Percentiles rank a stretch among this genome's conserved stretches.
Evolutionary conservation across 805 yeast genomes (phyloP).

Genomic region (Lachancea fermentati): DNA sequence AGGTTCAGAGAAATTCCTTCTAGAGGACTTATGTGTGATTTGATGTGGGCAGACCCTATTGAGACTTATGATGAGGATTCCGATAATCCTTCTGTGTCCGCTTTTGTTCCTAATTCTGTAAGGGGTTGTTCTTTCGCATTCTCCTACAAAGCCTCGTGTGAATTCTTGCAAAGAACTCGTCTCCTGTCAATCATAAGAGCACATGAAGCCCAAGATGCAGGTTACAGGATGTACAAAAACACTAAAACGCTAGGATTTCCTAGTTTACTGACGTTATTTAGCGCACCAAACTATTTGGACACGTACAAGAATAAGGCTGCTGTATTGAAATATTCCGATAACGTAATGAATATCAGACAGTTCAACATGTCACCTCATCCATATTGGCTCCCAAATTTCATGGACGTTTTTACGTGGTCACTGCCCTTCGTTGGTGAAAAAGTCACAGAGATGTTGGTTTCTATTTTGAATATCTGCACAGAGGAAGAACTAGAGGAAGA

Average conservation of each 20-base stretch:
- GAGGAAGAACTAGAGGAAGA: constrained; percentile 88
- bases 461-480: constrained; percentile 87
- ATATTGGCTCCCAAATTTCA: constrained; percentile 91
- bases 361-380: constrained; percentile 93
- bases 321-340: constrained; percentile 81
- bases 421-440: constrained; percentile 96
- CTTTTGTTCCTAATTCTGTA: constrained; percentile 60
- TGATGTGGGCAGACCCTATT: constrained; percentile 95
- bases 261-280: constrained; percentile 80
- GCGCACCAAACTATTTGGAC: constrained; percentile 94
- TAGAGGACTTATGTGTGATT: constrained; percentile 87
- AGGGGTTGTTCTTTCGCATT: constrained; percentile 92
- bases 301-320: constrained; percentile 94
- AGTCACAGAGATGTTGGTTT: constrained; percentile 86
- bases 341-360: constrained; percentile 92
- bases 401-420: constrained; percentile 98
- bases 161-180: constrained; percentile 71
- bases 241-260: constrained; percentile 86
- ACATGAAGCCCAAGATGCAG: constrained; percentile 97
- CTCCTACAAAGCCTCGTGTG: constrained; percentile 75
- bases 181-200: constrained; percentile 85
- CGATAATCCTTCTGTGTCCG: constrained; percentile 33
- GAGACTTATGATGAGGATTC: constrained; percentile 72
- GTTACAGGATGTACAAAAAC: constrained; percentile 88
- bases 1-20: constrained; percentile 93